Conservation (phyloP, 2,329 filamentous ascomycete genomes). For the Pseudofabraea citricarpa region DNA sequence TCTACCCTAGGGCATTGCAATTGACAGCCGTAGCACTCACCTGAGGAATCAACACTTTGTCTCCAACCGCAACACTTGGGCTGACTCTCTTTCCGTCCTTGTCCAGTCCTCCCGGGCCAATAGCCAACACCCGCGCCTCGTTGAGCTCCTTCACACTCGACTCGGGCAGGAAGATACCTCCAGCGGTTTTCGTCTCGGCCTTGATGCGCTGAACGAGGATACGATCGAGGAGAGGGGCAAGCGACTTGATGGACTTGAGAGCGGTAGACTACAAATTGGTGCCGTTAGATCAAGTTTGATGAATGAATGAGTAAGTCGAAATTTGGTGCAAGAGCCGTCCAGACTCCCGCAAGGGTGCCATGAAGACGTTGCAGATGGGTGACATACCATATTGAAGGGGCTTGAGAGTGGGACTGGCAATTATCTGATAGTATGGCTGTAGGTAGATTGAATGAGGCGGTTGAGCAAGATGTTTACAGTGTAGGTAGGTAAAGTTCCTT, state of each 20-base stretch:
- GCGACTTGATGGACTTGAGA: slow-evolving; percentile 91
- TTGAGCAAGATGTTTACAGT: no score
- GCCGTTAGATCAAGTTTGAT: background rate
- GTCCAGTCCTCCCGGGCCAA: slow-evolving; percentile 84
- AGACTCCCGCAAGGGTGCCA: no score
- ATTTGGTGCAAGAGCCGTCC: background rate
- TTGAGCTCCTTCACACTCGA: slow-evolving; percentile 97
- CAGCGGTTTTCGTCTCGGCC: slow-evolving; percentile 92
- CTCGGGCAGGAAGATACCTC: slow-evolving; percentile 97
- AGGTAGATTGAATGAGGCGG: no score
- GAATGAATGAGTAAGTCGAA: background rate
- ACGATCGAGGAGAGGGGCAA: slow-evolving; percentile 94
- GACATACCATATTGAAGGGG: slow-evolving; percentile 20
- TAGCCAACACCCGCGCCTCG: slow-evolving; percentile 92
- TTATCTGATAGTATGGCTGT: no score
- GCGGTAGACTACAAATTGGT: slow-evolving; percentile 51
- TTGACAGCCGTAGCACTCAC: no score
- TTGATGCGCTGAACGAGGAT: slow-evolving; percentile 98
- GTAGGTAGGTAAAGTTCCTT: no score
- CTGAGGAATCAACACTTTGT: slow-evolving; percentile 94
- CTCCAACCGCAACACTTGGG: slow-evolving; percentile 77
- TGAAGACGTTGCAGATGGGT: no score
- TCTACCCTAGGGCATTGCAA: no score
- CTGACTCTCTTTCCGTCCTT: slow-evolving; percentile 84
- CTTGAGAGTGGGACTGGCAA: no score